A percentile compares a stretch with the other conserved stretches of the same genome.
phyloP scores from a whole-genome alignment of 1,284 basidiomycete species.

The Cutaneotrichosporon arboriforme region DNA sequence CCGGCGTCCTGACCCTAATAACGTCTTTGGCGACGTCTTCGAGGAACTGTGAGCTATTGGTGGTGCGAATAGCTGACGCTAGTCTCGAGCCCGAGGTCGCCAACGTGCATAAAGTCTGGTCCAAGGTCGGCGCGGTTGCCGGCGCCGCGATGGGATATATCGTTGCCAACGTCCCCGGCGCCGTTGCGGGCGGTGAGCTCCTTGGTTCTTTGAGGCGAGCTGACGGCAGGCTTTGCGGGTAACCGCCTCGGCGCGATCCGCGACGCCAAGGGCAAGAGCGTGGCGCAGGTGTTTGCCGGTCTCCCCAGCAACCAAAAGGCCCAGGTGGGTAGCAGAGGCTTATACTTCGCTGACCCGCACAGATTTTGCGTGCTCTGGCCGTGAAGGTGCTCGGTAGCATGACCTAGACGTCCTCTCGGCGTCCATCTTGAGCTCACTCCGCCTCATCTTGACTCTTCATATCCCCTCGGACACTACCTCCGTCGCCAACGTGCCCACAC shows the following conservation, averaged over 20 bases:
- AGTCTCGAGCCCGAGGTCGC: constrained; percentile 48
- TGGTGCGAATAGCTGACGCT: background rate
- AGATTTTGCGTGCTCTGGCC: constrained; percentile 83
- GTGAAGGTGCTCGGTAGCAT: constrained; percentile 73
- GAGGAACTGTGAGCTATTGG: constrained; percentile 61
- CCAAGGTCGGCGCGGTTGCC: constrained; percentile 58
- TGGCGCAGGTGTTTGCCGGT: constrained; percentile 80
- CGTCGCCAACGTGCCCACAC: too few species aligned
- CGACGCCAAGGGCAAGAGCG: constrained; percentile 88
- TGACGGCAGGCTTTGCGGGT: constrained; percentile 63
- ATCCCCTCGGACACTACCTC: too few species aligned
- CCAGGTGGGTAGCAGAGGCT: constrained; percentile 57
- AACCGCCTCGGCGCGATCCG: constrained; percentile 79
- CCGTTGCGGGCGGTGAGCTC: constrained; percentile 45
- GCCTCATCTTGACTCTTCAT: too few species aligned
- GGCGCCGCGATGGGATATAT: constrained; percentile 72
- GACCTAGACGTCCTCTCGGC: constrained; percentile 2
- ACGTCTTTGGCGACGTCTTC: constrained; percentile 81
- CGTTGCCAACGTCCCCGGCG: constrained; percentile 77
- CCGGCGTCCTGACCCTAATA: constrained; percentile 63
- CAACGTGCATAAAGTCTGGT: constrained; percentile 44
- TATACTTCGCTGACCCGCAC: background rate
- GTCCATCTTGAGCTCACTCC: too few species aligned
- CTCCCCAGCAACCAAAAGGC: constrained; percentile 77
- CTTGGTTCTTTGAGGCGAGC: too few species aligned